Evolutionary conservation across 768 basidiomycete species (phyloP), one percentile per base, ranked within the genome.

Genomic region (Fibroporia radiculosa): DNA sequence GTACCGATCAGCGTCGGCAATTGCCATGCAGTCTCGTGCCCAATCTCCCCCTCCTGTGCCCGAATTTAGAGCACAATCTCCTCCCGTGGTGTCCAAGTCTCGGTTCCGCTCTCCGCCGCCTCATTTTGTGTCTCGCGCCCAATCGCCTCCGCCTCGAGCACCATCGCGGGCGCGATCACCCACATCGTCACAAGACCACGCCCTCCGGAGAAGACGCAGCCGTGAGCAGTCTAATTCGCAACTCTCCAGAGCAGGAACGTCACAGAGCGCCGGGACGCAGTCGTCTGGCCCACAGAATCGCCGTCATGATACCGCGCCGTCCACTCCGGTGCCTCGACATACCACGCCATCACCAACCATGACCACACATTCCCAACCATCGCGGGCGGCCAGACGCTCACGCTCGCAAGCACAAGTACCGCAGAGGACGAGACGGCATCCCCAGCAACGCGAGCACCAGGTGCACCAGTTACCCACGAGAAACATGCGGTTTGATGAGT

Each of bases 401-500:
- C 20, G 46, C 5, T 27, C 46, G 40, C 33, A 26, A 20, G 43
- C 43, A 24, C n/a, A 16, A 7, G 25, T 24, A 10, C 22, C 13
- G 39, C 11, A 13, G 13, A n/a, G 16, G 16, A 16, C 31, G 6
- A 46, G 36, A 28, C 6, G 14, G 20, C 14, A 46, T 6, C 16
- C 8, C 19, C 35, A 14, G 14, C 48, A 35, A 13, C 23, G 27
- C 12, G 12, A 42, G 14, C 19, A 27, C 13, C 29, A 36, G 33
- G 23, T 31, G 38, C 42, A 42, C 13, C 27, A 43, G 39, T 25
- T 3, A 18, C 34, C 40, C 13, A 28, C 31, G 36, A 23, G 25
- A 1, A 39, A 28, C 20, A 29, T 51, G 25, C 48, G 51, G 11
- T 66, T 73, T 44, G 58, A 66, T 11, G 75, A 75, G 60, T 68